Evolutionary conservation across 345 rosid genomes (phyloP), one percentile per base, ranked within the genome.

Genomic region (Murraya koenigii): DNA sequence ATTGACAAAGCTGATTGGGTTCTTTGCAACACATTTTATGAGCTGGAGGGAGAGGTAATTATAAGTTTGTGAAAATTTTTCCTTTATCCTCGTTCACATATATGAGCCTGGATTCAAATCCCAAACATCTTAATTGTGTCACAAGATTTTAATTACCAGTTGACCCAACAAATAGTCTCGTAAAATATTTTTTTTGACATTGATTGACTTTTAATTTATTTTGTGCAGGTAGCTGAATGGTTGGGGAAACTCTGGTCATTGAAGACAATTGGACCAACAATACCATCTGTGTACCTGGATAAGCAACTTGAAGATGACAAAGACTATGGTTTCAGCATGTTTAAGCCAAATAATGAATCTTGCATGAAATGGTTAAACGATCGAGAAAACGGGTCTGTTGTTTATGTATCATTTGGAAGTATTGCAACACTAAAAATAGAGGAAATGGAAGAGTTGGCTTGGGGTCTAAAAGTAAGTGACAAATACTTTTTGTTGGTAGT

Each of bases 331-430:
- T 25, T 79, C 66, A 66, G 58, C 52, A 60, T 75, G 41, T 82
- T 79, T 69, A 71, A 58, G 59, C 71, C 77, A 25, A 49, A 63
- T 25, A 54, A 39, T 22, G 58, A 66, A 8, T 73, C 76, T 20
- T 72, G 81, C 72, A 47, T 63, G 1, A 25, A 61, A 20, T 85
- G 88, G 86, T 79, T 82, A 39, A 3, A 70, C 0, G 28, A 30
- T 72, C 71, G 75, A 13, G 79, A 70, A 1, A 63, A 54, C 25
- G 61, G 77, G 32, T 80, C 88, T 0, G 83, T 85, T 23, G 76
- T 82, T 30, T 82, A 82, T 41, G 85, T 85, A 5, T 82, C 88
- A 5, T 82, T 85, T 41, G 86, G 88, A 20, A 82, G 86, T 56
- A 20, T 80, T 66, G 84, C 74, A 8, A 33, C 41, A 4, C 67